These are phyloP conservation scores for Thermomucor indicae-seudaticae DNA, from an alignment of 371 early-diverging fungal species.

Conservation along the genomic window DNA sequence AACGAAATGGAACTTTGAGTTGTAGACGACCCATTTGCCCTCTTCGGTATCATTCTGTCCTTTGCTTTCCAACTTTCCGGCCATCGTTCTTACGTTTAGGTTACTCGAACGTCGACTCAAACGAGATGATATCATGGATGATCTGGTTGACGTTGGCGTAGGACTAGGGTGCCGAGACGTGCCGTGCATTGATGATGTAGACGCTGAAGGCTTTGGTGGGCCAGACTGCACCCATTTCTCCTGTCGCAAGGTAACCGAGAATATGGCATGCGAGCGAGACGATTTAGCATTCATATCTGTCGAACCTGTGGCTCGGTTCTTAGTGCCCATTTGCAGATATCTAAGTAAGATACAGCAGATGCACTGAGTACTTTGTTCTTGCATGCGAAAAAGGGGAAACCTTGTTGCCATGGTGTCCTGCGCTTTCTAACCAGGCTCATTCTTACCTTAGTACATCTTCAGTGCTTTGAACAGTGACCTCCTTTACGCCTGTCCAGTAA, in stretches of 20 bases:
- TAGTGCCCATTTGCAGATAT: slow-evolving; percentile 76
- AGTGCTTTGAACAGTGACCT: slow-evolving; percentile 69
- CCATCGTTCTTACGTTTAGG: slow-evolving; percentile 31
- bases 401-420: no score
- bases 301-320: slow-evolving; percentile 86
- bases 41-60: slow-evolving; percentile 15
- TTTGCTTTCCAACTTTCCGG: slow-evolving; percentile 18
- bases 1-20: slow-evolving; percentile 95
- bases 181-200: slow-evolving; percentile 1
- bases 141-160: slow-evolving; percentile 13
- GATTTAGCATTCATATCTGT: slow-evolving; percentile 97
- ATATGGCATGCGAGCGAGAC: slow-evolving; percentile 98
- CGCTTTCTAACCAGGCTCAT: no score
- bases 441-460: slow-evolving; percentile 74
- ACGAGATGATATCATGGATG: slow-evolving; percentile 14
- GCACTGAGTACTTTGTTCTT: no score
- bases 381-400: not conserved
- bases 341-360: slow-evolving; percentile 22
- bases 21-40: slow-evolving; percentile 44
- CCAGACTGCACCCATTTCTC: slow-evolving; percentile 48
- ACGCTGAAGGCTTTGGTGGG: slow-evolving; percentile 2
- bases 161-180: slow-evolving; percentile 2
- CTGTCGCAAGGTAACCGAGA: slow-evolving; percentile 83
- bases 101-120: slow-evolving; percentile 19
- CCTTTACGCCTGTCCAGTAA: slow-evolving; percentile 86